Conservation (phyloP, 148 eudicot species). For the Camellia lanceoleosa region DNA sequence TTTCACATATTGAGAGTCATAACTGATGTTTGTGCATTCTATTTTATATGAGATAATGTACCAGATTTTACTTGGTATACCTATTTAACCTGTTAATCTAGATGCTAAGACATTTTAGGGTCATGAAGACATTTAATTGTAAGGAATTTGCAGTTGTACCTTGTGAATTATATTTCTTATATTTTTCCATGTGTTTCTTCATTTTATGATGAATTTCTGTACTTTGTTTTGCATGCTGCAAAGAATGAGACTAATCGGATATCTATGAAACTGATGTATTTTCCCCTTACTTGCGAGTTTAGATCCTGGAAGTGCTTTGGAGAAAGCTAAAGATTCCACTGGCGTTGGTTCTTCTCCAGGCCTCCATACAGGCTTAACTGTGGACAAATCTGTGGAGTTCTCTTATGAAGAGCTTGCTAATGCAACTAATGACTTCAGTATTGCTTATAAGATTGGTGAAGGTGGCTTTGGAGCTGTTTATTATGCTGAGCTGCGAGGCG, state of each 20-base stretch:
- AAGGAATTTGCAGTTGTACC: too few relatives aligned
- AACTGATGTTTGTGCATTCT: neutral
- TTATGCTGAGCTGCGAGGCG: conserved; percentile 57
- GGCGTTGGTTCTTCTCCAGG: conserved; percentile 24
- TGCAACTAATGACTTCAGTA: conserved; percentile 51
- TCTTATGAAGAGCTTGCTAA: conserved; percentile 51
- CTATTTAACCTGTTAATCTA: neutral
- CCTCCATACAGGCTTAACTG: conserved; percentile 30
- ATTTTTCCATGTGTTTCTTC: neutral
- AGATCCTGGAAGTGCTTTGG: conserved; percentile 22
- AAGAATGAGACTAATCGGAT: neutral
- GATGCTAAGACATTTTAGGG: neutral
- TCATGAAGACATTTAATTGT: neutral
- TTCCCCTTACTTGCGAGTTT: neutral
- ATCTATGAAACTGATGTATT: neutral
- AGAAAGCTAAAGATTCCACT: conserved; percentile 29
- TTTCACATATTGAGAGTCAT: neutral
- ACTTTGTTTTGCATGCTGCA: neutral
- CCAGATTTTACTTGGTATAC: neutral
- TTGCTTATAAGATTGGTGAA: conserved; percentile 55
- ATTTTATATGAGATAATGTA: neutral
- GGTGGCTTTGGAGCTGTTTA: conserved; percentile 68
- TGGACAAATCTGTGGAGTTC: conserved; percentile 59
- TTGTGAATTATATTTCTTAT: neutral
- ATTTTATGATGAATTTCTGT: neutral